Base-by-base conservation (phyloP, 495 filamentous ascomycete species). In the Sporormia fimetaria region DNA sequence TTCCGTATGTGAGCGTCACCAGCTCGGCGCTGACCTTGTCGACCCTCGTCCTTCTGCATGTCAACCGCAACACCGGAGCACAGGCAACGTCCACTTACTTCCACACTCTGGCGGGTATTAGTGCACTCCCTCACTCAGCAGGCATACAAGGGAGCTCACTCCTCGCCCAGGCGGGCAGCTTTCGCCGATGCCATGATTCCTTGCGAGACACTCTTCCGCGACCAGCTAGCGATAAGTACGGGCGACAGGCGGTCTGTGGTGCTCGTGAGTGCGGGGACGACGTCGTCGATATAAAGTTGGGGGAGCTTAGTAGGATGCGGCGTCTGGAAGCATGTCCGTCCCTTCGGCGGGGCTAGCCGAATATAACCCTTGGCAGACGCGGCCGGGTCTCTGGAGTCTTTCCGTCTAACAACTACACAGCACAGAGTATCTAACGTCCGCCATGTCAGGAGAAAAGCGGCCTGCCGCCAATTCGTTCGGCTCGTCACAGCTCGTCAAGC, bases 1-100 rank as follows among this genome's bases (percentile, higher is more conserved):
- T 95, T 45, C 90, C 90, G 58, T 98, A 98, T 27, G 90, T 98
- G 55, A 98, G 72, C 42, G 88, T 94, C 15, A 98, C 90, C 49
- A 98, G 71, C 63, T 98, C 90, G 33, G 90, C 84, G 64, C 94
- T 80, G 61, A 81, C 73, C 57, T 81, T 81, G 56, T 81, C 77
- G 44, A 80, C 64, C 44, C 78, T 68, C 49, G 76, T 79, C 60
- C 75, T 80, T 45, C n/a, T 10, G 12, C 28, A 20, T 23, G 41
- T 51, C 31, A 49, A 45, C 32, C 16, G 24, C 8, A 21, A 22
- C 24, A 44, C 30, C 11, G 8, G 9, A 36, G n/a, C 7, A 8
- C 34, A 31, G 42, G 37, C 17, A 40, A 17, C 21, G 20, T 25
- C 29, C 35, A 73, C 85, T 76, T 72, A 94, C 87, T 98, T 98